Evolutionary conservation across 768 basidiomycete species (phyloP).

Genomic region (Gloeopeniophorella convolvens): DNA sequence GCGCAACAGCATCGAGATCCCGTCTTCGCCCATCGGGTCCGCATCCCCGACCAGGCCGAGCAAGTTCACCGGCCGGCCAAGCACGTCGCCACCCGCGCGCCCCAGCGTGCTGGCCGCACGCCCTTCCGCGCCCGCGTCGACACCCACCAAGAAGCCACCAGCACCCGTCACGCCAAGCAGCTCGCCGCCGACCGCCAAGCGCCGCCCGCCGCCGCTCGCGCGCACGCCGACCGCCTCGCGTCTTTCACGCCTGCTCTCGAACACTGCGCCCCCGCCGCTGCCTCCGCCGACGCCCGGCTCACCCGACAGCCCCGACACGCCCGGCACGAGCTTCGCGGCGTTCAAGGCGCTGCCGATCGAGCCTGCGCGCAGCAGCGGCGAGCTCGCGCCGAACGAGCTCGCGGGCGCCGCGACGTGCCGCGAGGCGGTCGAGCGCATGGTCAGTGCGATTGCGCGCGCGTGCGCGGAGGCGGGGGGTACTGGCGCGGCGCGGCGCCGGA

Average conservation of each 20-base stretch:
- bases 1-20: constrained; percentile 51
- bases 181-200: constrained; percentile 8
- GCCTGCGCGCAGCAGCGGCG: constrained; percentile 45
- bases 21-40: constrained; percentile 3
- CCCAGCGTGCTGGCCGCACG: no score
- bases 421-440: constrained; percentile 71
- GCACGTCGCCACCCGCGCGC: not conserved
- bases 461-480: constrained; percentile 54
- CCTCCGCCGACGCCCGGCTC: not conserved
- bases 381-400: constrained; percentile 51
- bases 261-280: constrained; percentile 29
- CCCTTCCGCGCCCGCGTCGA: no score
- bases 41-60: not conserved
- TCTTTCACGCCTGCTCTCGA: constrained; percentile 32
- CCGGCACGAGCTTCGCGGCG: constrained; percentile 52
- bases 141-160: no score
- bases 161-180: no score
- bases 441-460: constrained; percentile 59
- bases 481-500: not conserved
- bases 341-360: constrained; percentile 80
- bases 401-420: constrained; percentile 59
- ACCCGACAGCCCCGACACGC: constrained; percentile 9
- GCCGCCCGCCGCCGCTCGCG: constrained; percentile 5
- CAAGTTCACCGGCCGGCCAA: not conserved
- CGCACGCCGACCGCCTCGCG: constrained; percentile 21